A percentile compares a stretch with the other conserved stretches of the same genome.
Conservation (phyloP, 345 rosid species). For the Populus tremula region DNA sequence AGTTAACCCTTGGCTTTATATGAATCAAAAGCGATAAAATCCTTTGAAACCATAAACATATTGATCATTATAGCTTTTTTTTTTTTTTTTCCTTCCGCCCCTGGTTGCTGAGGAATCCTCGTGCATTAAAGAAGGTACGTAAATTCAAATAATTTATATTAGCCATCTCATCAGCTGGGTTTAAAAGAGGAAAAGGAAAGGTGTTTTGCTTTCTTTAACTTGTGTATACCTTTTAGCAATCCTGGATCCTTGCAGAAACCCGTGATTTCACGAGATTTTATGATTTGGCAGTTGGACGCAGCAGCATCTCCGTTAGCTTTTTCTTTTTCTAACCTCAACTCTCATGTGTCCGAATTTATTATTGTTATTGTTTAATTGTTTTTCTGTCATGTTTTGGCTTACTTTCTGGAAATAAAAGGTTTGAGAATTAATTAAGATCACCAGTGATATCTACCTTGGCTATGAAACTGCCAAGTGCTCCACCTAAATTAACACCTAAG, state of each 20-base stretch:
- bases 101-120: not conserved
- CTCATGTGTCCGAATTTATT: slow-evolving; percentile 38
- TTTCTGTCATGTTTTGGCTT: slow-evolving; percentile 5
- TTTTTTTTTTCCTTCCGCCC: not conserved
- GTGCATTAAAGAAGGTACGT: not conserved
- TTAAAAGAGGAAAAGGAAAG: not conserved
- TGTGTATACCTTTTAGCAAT: not conserved
- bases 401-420: slow-evolving; percentile 22
- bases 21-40: too few species aligned
- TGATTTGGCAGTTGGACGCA: slow-evolving; percentile 42
- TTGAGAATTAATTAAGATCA: not conserved
- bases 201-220: not conserved
- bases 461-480: slow-evolving; percentile 24
- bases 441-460: not conserved
- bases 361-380: slow-evolving; percentile 7
- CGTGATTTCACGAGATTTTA: slow-evolving; percentile 49
- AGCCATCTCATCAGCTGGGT: not conserved
- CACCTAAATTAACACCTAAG: slow-evolving; percentile 11
- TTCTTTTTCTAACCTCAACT: slow-evolving; percentile 23
- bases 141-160: not conserved
- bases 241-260: slow-evolving; percentile 26
- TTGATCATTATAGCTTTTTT: too few species aligned
- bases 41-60: too few species aligned
- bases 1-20: too few species aligned
- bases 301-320: slow-evolving; percentile 15